Conservation (phyloP, 169 alveolate genomes). For the Babesia bigemina region DNA sequence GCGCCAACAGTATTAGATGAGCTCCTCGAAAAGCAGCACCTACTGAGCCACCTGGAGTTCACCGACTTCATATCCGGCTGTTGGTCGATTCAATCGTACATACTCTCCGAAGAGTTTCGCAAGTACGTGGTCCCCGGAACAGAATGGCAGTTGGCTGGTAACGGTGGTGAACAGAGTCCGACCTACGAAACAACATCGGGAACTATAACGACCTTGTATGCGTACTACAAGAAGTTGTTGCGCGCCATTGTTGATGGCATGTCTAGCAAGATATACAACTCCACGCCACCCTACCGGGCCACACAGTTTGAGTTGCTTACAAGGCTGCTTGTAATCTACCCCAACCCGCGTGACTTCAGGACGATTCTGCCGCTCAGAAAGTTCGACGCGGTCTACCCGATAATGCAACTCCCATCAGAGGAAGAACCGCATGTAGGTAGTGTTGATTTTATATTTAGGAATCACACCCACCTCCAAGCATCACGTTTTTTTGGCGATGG, state of each 20-base stretch:
- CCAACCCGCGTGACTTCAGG: slow-evolving; percentile 67
- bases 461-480: slow-evolving; percentile 24
- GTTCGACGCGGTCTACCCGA: slow-evolving; percentile 57
- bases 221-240: slow-evolving; percentile 66
- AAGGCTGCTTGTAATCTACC: slow-evolving; percentile 69
- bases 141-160: slow-evolving; percentile 21
- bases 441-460: slow-evolving; percentile 22
- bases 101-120: slow-evolving; percentile 43
- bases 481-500: slow-evolving; percentile 44
- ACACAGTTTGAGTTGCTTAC: slow-evolving; percentile 77
- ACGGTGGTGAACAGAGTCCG: neutral
- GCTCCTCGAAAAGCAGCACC: slow-evolving; percentile 61
- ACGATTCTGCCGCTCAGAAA: slow-evolving; percentile 46
- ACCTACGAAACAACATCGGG: slow-evolving; percentile 17
- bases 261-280: slow-evolving; percentile 67
- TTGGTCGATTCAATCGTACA: slow-evolving; percentile 75
- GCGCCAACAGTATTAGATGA: slow-evolving; percentile 73
- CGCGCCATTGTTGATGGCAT: slow-evolving; percentile 58
- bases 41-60: slow-evolving; percentile 72
- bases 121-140: slow-evolving; percentile 6
- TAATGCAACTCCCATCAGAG: slow-evolving; percentile 4
- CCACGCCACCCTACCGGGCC: slow-evolving; percentile 80
- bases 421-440: slow-evolving; percentile 5
- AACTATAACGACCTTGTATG: slow-evolving; percentile 54
- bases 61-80: slow-evolving; percentile 73